Conservation (phyloP, 1,284 basidiomycete genomes). For the Fomitopsis schrenkii region DNA sequence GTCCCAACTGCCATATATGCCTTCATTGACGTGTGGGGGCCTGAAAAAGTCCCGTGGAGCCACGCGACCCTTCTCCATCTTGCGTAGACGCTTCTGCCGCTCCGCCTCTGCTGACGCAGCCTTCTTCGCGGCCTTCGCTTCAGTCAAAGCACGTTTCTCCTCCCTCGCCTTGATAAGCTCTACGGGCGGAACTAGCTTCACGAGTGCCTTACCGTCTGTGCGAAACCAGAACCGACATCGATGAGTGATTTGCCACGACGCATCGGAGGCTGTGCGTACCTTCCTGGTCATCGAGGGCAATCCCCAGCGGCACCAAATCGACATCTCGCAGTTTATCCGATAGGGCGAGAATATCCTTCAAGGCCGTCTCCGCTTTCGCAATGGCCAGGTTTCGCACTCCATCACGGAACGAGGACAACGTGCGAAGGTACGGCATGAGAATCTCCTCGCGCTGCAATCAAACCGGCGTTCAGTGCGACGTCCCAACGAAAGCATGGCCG, state of each 20-base stretch:
- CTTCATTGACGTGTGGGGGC: conserved; percentile 71
- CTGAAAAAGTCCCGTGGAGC: conserved; percentile 81
- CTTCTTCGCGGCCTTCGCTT: conserved; percentile 83
- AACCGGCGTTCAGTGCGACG: not conserved
- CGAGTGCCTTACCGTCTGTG: conserved; percentile 87
- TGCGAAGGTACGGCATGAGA: conserved; percentile 87
- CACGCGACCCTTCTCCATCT: conserved; percentile 81
- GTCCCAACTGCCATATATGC: conserved; percentile 78
- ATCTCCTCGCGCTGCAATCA: conserved; percentile 69
- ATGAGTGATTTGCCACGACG: not conserved
- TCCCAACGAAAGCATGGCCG: not conserved
- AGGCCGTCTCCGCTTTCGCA: conserved; percentile 55
- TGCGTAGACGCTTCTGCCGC: conserved; percentile 74
- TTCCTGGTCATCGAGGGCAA: conserved; percentile 96
- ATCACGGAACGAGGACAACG: conserved; percentile 90
- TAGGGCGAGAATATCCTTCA: conserved; percentile 77
- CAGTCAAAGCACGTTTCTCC: conserved; percentile 78
- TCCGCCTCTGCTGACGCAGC: conserved; percentile 71
- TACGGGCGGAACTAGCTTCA: conserved; percentile 87
- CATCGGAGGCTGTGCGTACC: conserved; percentile 39
- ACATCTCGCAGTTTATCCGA: conserved; percentile 89
- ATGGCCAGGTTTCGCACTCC: conserved; percentile 84
- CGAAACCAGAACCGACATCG: not conserved
- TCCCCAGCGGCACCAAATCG: conserved; percentile 89
- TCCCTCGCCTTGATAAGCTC: conserved; percentile 84